phyloP scores from a whole-genome alignment of 805 yeast species.

The Candida coquimbonensis region DNA sequence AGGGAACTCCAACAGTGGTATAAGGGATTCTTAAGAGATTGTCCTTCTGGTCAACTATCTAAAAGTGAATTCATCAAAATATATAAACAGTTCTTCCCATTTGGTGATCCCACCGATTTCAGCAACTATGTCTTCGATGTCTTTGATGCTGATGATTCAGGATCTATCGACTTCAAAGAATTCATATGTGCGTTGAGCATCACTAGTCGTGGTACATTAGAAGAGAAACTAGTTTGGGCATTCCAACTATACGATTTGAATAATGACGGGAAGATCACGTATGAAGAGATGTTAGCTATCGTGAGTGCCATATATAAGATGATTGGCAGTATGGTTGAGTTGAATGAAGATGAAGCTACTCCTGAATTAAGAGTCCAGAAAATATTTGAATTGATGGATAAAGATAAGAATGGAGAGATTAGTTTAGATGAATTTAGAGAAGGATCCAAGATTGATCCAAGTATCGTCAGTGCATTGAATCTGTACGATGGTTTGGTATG shows the following conservation, averaged over 20 bases:
- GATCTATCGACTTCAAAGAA: constrained; percentile 84
- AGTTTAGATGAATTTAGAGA: constrained; percentile 80
- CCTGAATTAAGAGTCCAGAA: constrained; percentile 84
- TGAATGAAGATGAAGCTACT: constrained; percentile 84
- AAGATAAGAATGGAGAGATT: constrained; percentile 61
- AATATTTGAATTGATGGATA: constrained; percentile 68
- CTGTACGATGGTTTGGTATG: constrained; percentile 75
- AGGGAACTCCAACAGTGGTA: constrained; percentile 98
- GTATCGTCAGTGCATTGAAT: constrained; percentile 68
- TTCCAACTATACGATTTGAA: constrained; percentile 82
- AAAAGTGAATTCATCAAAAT: constrained; percentile 86
- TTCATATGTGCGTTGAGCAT: constrained; percentile 83
- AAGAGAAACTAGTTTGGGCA: constrained; percentile 85
- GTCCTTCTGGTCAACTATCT: constrained; percentile 83
- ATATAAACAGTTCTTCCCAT: constrained; percentile 95
- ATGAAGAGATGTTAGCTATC: constrained; percentile 72
- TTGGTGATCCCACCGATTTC: constrained; percentile 93
- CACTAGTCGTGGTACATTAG: constrained; percentile 78
- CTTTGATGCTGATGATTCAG: constrained; percentile 76
- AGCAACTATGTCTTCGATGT: constrained; percentile 84
- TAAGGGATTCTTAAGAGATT: constrained; percentile 89
- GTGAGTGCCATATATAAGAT: constrained; percentile 83
- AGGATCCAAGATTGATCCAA: constrained; percentile 72
- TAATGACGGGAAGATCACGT: constrained; percentile 67
- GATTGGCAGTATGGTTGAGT: constrained; percentile 90